Conservation (phyloP, 129 eudicot species). For the Flaveria ramosissima region DNA sequence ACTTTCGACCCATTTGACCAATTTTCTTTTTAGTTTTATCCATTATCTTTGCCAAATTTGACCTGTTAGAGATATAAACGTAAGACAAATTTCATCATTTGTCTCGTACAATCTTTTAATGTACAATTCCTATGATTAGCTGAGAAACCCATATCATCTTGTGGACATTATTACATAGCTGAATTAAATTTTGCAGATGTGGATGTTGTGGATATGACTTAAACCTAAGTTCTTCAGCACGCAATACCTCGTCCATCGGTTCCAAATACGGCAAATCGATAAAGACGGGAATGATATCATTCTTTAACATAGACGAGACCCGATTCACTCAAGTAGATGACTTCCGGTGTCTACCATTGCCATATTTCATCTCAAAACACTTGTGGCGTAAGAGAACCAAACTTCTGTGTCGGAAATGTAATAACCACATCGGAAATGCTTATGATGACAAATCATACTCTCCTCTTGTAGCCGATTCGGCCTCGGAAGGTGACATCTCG, state of each 20-base stretch:
- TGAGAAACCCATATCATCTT: background rate
- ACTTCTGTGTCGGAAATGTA: slow-evolving; percentile 81
- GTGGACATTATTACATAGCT: background rate
- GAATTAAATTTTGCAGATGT: slow-evolving; percentile 54
- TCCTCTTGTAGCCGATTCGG: slow-evolving; percentile 42
- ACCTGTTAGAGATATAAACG: background rate
- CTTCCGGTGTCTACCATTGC: slow-evolving; percentile 50
- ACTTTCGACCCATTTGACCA: background rate
- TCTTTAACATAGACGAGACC: slow-evolving; percentile 71
- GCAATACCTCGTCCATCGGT: slow-evolving; percentile 77
- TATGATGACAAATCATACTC: slow-evolving; percentile 54
- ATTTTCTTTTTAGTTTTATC: background rate
- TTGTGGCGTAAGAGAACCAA: slow-evolving; percentile 69
- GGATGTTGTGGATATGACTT: slow-evolving; percentile 89
- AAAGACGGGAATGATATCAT: slow-evolving; percentile 72
- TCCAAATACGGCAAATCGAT: slow-evolving; percentile 91
- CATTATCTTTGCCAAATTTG: background rate
- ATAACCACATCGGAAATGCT: slow-evolving; percentile 64
- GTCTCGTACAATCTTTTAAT: no score
- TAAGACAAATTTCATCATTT: background rate
- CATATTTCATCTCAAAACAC: slow-evolving; percentile 66
- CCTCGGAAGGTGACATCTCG: slow-evolving; percentile 42
- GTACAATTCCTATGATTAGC: no score
- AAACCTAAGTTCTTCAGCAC: slow-evolving; percentile 76
- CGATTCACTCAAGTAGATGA: slow-evolving; percentile 72